These are phyloP conservation scores for Elasticomyces elasticus DNA, from an alignment of 495 filamentous ascomycete species.

Conservation along the genomic window DNA sequence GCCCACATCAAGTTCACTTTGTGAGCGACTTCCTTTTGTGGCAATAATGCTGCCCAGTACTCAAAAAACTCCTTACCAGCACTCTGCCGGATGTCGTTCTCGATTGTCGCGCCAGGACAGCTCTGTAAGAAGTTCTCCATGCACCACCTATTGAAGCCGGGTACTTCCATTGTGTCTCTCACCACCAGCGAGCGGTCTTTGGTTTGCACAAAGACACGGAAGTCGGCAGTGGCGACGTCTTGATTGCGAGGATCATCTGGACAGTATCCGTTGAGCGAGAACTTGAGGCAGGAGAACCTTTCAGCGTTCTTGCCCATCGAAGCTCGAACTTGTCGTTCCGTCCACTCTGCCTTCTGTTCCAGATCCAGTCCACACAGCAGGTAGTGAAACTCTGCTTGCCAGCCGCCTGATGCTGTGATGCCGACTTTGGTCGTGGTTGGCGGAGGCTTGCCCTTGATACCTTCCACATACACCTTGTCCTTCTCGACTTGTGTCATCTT, in stretches of 20 bases:
- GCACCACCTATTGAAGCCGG: conserved; percentile 28
- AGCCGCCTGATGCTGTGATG: conserved; percentile 25
- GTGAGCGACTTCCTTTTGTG: conserved; percentile 23
- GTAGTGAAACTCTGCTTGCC: conserved; percentile 25
- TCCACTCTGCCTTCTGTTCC: conserved; percentile 31
- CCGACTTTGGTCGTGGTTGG: conserved; percentile 32
- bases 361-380: conserved; percentile 26
- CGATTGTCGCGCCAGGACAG: conserved; percentile 21
- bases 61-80: conserved; percentile 28
- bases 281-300: conserved; percentile 24
- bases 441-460: conserved; percentile 31
- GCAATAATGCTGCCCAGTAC: conserved; percentile 24
- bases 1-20: conserved; percentile 11
- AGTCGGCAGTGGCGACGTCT: conserved; percentile 25
- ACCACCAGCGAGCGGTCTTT: conserved; percentile 22
- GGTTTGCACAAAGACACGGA: conserved; percentile 29
- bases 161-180: conserved; percentile 22
- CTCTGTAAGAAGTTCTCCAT: conserved; percentile 21
- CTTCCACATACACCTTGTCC: conserved; percentile 28
- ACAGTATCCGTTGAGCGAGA: conserved; percentile 26
- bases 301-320: conserved; percentile 13
- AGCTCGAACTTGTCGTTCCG: conserved; percentile 34
- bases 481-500: conserved; percentile 31
- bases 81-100: conserved; percentile 23
- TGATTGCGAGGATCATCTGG: conserved; percentile 28